Conservation (phyloP, 768 basidiomycete genomes). For the Lepiota venenata region DNA sequence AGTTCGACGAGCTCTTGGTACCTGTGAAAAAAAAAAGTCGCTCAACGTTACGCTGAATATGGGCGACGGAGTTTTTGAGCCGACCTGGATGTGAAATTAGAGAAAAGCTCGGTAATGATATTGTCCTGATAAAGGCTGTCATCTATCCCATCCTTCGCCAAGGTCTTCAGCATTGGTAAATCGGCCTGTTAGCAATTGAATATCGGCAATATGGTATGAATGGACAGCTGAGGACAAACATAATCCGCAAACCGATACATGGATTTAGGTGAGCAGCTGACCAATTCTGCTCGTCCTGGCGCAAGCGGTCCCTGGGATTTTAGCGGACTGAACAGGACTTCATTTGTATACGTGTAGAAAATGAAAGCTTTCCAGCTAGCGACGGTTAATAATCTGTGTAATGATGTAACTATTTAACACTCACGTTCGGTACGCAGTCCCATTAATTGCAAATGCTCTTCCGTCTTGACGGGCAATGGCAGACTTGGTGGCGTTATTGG, state of each 20-base stretch:
- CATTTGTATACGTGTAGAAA: slow-evolving; percentile 9
- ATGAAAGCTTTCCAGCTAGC: slow-evolving; percentile 11
- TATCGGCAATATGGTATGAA: not conserved
- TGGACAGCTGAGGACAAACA: not conserved
- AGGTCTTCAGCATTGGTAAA: not conserved
- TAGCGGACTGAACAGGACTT: slow-evolving; percentile 4
- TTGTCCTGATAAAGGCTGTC: slow-evolving; percentile 4
- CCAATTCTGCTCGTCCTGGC: too few relatives aligned
- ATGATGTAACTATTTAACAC: too few relatives aligned
- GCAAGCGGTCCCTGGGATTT: slow-evolving; percentile 5
- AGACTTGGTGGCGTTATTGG: too few relatives aligned
- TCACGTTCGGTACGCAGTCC: slow-evolving; percentile 1
- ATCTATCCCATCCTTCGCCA: slow-evolving; percentile 10
- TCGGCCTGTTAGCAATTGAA: not conserved
- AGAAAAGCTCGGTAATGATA: slow-evolving; percentile 13
- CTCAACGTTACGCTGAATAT: not conserved
- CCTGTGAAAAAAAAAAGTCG: not conserved
- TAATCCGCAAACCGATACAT: slow-evolving; percentile 31
- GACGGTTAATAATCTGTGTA: too few relatives aligned
- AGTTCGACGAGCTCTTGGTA: slow-evolving; percentile 8
- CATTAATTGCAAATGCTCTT: not conserved
- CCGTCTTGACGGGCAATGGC: too few relatives aligned
- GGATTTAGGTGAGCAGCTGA: slow-evolving; percentile 33
- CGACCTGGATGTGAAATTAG: slow-evolving; percentile 10
- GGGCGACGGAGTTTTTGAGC: not conserved